Conservation (phyloP, 2,329 filamentous ascomycete genomes). For the Exophiala oligosperma region DNA sequence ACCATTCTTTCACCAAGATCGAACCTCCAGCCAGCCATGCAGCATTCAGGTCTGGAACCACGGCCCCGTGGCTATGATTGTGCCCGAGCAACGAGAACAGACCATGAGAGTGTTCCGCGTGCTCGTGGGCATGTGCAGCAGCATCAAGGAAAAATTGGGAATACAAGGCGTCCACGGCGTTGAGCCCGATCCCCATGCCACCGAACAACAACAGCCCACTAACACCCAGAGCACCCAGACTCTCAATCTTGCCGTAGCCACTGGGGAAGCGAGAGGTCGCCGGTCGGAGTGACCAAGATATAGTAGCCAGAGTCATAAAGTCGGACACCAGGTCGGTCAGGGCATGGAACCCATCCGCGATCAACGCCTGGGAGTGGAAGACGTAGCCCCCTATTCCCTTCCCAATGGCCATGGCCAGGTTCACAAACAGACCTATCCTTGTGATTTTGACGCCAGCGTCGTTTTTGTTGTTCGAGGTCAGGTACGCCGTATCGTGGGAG, state of each 20-base stretch:
- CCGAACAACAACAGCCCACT: slow-evolving; percentile 87
- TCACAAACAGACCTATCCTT: slow-evolving; percentile 81
- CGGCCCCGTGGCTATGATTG: slow-evolving; percentile 63
- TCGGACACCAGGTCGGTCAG: slow-evolving; percentile 94
- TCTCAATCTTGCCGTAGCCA: slow-evolving; percentile 98
- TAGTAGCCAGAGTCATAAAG: slow-evolving; percentile 88
- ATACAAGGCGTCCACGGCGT: slow-evolving; percentile 69
- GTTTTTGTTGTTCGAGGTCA: slow-evolving; percentile 78
- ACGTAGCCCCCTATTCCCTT: slow-evolving; percentile 91
- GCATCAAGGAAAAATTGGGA: slow-evolving; percentile 71
- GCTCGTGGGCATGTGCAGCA: slow-evolving; percentile 52
- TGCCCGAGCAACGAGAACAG: slow-evolving; percentile 58
- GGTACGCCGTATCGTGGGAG: slow-evolving; percentile 78
- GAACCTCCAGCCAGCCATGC: slow-evolving; percentile 91
- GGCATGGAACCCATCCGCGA: slow-evolving; percentile 93
- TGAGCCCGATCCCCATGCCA: slow-evolving; percentile 87
- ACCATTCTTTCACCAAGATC: slow-evolving; percentile 91
- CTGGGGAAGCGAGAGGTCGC: slow-evolving; percentile 81
- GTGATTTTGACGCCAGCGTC: slow-evolving; percentile 95
- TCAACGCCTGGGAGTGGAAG: slow-evolving; percentile 91
- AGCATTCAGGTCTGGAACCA: slow-evolving; percentile 83
- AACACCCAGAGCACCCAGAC: slow-evolving; percentile 87
- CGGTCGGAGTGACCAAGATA: slow-evolving; percentile 86
- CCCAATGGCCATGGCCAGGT: slow-evolving; percentile 88
- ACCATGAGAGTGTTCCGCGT: slow-evolving; percentile 36